phyloP scores from a whole-genome alignment of 169 alveolate genomes.

The Miamiensis avidus region DNA sequence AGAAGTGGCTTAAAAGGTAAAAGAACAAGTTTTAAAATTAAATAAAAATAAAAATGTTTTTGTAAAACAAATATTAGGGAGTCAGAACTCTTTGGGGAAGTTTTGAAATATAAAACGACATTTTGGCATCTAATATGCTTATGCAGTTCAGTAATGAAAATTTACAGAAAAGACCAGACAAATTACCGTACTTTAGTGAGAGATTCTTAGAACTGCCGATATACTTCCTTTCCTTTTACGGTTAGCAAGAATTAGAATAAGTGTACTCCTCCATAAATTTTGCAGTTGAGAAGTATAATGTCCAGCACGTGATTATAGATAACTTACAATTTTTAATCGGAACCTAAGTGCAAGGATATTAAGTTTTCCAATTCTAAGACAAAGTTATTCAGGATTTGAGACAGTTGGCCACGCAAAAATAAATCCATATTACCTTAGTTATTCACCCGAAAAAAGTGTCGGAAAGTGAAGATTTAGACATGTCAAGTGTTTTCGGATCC shows the following conservation, averaged over 20 bases:
- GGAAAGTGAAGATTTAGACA: constrained; percentile 88
- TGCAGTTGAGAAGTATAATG: constrained; percentile 93
- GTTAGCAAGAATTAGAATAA: constrained; percentile 88
- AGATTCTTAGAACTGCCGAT: constrained; percentile 88
- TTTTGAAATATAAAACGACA: constrained; percentile 93
- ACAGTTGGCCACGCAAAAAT: constrained; percentile 87
- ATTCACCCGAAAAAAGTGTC: constrained; percentile 96
- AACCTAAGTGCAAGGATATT: constrained; percentile 79
- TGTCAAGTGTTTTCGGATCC: constrained; percentile 94
- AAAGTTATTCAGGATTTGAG: constrained; percentile 89
- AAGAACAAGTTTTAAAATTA: background rate
- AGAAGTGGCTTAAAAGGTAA: constrained; percentile 85
- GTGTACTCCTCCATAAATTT: constrained; percentile 92
- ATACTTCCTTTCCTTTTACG: constrained; percentile 92
- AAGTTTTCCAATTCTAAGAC: constrained; percentile 91
- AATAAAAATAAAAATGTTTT: too few species aligned
- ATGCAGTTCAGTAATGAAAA: constrained; percentile 87
- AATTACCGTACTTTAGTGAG: constrained; percentile 80
- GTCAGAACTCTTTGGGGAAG: constrained; percentile 96
- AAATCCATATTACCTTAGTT: constrained; percentile 92
- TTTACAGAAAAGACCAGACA: constrained; percentile 72
- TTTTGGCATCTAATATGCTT: constrained; percentile 89
- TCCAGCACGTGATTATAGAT: constrained; percentile 92
- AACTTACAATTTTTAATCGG: constrained; percentile 93
- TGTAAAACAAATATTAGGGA: constrained; percentile 71